These are phyloP conservation scores for Tolypocladium ovalisporum DNA, from an alignment of 2,329 filamentous ascomycete species.

Conservation along the genomic window DNA sequence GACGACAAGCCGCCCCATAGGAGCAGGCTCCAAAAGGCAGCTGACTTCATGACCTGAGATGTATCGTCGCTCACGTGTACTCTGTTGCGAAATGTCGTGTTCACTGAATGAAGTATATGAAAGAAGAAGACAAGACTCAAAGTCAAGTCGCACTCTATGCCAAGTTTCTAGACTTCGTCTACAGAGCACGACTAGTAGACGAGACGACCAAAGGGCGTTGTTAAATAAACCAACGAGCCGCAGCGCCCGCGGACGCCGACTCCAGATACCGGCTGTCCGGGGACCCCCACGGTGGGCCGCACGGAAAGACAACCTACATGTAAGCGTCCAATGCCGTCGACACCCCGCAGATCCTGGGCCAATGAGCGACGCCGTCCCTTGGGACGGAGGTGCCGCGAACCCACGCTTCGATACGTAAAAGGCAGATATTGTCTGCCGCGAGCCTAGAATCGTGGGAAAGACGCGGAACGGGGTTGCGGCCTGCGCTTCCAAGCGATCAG, in stretches of 20 bases:
- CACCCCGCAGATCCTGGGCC: not conserved
- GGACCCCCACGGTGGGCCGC: not conserved
- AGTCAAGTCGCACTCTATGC: not conserved
- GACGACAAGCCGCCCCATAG: conserved; percentile 13
- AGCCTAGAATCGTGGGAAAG: not conserved
- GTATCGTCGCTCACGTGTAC: not conserved
- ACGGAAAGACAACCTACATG: not conserved
- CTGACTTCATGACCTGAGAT: conserved; percentile 12
- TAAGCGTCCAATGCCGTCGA: not conserved
- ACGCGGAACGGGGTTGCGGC: not conserved
- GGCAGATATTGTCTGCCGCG: not conserved
- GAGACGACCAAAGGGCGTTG: not conserved
- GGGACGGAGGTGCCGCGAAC: not conserved
- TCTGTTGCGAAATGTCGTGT: not conserved
- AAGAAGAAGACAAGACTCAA: not conserved
- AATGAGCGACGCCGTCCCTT: not conserved
- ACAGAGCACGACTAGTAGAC: not conserved
- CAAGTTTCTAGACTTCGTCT: not conserved
- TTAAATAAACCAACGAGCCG: not conserved
- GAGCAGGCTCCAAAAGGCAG: conserved; percentile 13
- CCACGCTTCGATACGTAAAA: not conserved
- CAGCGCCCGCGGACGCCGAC: not conserved
- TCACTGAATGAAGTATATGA: not conserved
- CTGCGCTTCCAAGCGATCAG: not conserved
- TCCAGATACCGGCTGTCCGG: not conserved